Conservation (phyloP, 495 filamentous ascomycete genomes). For the Aspergillus kassunensis region DNA sequence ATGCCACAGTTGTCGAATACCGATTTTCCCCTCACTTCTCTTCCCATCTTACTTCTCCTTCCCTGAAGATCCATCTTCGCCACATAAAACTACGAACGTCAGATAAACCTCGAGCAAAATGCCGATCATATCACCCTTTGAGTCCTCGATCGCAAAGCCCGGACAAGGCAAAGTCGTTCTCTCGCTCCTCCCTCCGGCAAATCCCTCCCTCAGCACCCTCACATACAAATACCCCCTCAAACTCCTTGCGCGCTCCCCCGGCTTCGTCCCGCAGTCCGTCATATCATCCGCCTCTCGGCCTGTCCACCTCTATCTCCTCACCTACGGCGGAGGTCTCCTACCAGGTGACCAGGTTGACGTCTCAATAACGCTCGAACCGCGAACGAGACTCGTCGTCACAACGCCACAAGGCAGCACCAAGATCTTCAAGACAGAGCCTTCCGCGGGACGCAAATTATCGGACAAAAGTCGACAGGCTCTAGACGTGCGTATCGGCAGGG, state of each 20-base stretch:
- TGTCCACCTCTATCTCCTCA: conserved; percentile 78
- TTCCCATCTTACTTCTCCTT: not conserved
- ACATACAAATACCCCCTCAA: conserved; percentile 94
- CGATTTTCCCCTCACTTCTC: not conserved
- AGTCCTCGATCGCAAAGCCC: conserved; percentile 62
- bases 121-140: conserved; percentile 58
- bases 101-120: no score
- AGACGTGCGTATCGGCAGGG: conserved; percentile 54
- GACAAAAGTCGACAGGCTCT: conserved; percentile 67
- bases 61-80: not conserved
- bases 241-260: conserved; percentile 64
- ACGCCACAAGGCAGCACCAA: conserved; percentile 92
- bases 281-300: conserved; percentile 30
- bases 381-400: conserved; percentile 72
- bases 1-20: no score
- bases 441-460: conserved; percentile 22
- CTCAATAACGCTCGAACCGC: conserved; percentile 55
- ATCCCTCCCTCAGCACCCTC: conserved; percentile 67
- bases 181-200: conserved; percentile 64
- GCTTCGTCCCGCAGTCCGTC: conserved; percentile 36
- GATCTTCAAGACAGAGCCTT: conserved; percentile 72
- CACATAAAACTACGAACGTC: no score
- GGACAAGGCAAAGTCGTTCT: conserved; percentile 77
- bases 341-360: conserved; percentile 79
- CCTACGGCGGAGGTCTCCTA: conserved; percentile 91